phyloP scores from a whole-genome alignment of 768 basidiomycete genomes.

The Coprinellus micaceus region DNA sequence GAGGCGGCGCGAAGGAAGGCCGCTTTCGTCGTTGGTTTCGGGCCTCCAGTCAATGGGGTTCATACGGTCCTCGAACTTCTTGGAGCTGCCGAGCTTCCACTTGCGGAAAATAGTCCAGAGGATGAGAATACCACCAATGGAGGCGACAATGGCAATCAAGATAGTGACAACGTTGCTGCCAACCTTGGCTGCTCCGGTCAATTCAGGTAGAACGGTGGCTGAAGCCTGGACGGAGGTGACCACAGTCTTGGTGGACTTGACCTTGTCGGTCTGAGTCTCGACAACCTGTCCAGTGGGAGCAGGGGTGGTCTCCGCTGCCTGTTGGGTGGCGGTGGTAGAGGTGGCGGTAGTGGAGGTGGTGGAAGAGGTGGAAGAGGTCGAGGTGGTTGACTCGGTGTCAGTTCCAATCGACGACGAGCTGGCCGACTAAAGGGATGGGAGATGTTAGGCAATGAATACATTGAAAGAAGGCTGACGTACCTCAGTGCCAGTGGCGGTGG shows the following conservation, averaged over 20 bases:
- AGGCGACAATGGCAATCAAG: conserved; percentile 67
- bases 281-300: conserved; percentile 14
- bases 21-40: conserved; percentile 38
- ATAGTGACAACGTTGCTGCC: conserved; percentile 51
- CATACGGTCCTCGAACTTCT: conserved; percentile 78
- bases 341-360: conserved; percentile 10
- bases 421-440: neutral
- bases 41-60: conserved; percentile 76
- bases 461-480: too few species aligned
- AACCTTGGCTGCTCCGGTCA: conserved; percentile 23
- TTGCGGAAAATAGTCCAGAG: conserved; percentile 91
- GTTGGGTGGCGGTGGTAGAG: conserved; percentile 10
- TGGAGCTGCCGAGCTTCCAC: conserved; percentile 83
- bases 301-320: conserved; percentile 11
- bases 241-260: conserved; percentile 23
- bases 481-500: too few species aligned
- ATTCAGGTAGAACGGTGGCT: conserved; percentile 25
- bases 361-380: neutral
- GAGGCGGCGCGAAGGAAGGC: conserved; percentile 44
- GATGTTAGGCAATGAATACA: neutral
- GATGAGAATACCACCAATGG: conserved; percentile 63
- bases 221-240: conserved; percentile 26
- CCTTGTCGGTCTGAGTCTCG: conserved; percentile 16
- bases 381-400: conserved; percentile 5
- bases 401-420: conserved; percentile 17